These are phyloP conservation scores for Biancaea sappan DNA, from an alignment of 306 rosid species.

Conservation along the genomic window DNA sequence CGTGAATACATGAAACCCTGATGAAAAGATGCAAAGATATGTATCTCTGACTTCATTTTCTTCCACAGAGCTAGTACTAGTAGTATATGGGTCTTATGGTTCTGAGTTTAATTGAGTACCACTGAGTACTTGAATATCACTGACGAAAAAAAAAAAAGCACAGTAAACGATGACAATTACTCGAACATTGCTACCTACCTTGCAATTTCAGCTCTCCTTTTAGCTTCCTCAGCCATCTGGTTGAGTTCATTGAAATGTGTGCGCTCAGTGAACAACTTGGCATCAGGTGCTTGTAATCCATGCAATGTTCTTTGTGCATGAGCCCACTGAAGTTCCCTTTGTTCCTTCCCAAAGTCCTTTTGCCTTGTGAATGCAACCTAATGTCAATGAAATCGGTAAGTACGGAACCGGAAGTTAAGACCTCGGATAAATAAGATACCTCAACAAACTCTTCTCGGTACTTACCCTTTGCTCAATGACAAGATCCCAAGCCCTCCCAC, in stretches of 20 bases:
- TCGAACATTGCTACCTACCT: conserved; percentile 44
- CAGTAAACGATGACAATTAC: not conserved
- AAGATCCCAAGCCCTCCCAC: conserved; percentile 99
- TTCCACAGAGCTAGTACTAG: not conserved
- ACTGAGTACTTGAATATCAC: no score
- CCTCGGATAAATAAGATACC: conserved; percentile 25
- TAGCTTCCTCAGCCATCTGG: conserved; percentile 98
- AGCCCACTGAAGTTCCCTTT: conserved; percentile 98
- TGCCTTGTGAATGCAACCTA: conserved; percentile 99
- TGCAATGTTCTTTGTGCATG: conserved; percentile 97
- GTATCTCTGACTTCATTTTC: not conserved
- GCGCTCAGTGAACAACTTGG: conserved; percentile 85
- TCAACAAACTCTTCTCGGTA: conserved; percentile 27
- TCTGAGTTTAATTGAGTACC: not conserved
- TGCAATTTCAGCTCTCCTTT: conserved; percentile 97
- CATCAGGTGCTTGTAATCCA: conserved; percentile 84
- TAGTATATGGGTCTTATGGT: not conserved
- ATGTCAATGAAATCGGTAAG: conserved; percentile 32
- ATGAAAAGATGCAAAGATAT: not conserved
- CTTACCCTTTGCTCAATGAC: conserved; percentile 95
- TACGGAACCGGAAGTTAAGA: not conserved
- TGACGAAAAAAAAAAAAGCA: not conserved
- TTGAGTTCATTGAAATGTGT: conserved; percentile 84
- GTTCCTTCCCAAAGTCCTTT: conserved; percentile 99
- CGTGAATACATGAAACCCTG: not conserved